These are phyloP conservation scores for Venturia asperata DNA, from an alignment of 2,329 filamentous ascomycete genomes.

Conservation along the genomic window DNA sequence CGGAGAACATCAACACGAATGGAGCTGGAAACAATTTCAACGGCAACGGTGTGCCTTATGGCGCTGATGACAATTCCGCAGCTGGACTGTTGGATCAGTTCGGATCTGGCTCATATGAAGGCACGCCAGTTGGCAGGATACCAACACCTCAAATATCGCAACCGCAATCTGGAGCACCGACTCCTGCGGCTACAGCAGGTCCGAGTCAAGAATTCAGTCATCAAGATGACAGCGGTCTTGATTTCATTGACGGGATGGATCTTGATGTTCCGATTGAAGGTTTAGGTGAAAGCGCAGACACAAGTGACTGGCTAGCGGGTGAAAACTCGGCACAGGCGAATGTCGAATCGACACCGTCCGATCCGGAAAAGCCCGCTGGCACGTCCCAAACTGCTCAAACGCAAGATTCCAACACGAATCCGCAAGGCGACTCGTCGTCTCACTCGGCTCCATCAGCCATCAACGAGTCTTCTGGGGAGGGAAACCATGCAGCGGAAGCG, in stretches of 20 bases:
- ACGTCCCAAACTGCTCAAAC: neutral
- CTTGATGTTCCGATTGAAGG: conserved; percentile 53
- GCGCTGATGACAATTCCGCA: conserved; percentile 34
- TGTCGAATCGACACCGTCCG: neutral
- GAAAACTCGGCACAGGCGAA: neutral
- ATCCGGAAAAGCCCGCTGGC: neutral
- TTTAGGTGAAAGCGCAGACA: conserved; percentile 37
- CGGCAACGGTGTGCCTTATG: conserved; percentile 15
- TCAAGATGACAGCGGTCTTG: conserved; percentile 16
- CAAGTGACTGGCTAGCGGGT: conserved; percentile 39
- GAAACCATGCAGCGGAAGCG: neutral
- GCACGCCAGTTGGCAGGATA: conserved; percentile 55
- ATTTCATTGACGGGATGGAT: conserved; percentile 33
- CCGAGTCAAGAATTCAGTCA: conserved; percentile 33
- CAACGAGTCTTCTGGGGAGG: neutral
- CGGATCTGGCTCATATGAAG: conserved; percentile 53
- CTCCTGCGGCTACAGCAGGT: conserved; percentile 50
- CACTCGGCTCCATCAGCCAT: neutral
- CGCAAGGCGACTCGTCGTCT: neutral
- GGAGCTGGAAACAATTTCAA: conserved; percentile 17
- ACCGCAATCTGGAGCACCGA: conserved; percentile 41
- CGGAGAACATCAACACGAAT: conserved; percentile 18
- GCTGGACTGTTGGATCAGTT: conserved; percentile 63
- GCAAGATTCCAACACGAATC: neutral
- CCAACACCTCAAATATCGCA: conserved; percentile 49